phyloP scores from a whole-genome alignment of 352 stramenopile genomes.

The Phytophthora rubi region DNA sequence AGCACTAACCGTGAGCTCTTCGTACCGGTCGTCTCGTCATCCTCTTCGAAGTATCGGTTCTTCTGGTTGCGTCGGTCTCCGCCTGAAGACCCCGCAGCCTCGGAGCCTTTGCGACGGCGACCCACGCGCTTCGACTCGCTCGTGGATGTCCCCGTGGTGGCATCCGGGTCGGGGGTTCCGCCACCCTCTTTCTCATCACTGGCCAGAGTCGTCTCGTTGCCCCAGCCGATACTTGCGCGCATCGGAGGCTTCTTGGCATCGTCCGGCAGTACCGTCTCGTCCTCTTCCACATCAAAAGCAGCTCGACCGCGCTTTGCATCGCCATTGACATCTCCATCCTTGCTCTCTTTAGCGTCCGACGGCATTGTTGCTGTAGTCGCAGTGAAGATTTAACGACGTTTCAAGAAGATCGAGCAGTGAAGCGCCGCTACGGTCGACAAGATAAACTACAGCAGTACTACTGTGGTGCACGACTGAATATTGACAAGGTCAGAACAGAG shows the following conservation, averaged over 20 bases:
- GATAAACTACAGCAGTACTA: no score
- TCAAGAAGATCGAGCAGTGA: conserved; percentile 22
- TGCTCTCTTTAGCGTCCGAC: conserved; percentile 38
- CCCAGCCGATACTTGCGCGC: conserved; percentile 71
- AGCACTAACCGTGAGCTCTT: neutral
- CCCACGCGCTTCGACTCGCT: conserved; percentile 60
- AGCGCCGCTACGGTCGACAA: neutral
- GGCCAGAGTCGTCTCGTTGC: conserved; percentile 40
- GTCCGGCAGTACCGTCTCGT: conserved; percentile 45
- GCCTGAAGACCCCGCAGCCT: conserved; percentile 23
- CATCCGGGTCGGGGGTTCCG: conserved; percentile 16
- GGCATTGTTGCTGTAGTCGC: conserved; percentile 11
- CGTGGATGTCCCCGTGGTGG: conserved; percentile 18
- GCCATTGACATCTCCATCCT: conserved; percentile 17
- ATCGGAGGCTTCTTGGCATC: conserved; percentile 57
- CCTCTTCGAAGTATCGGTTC: conserved; percentile 81
- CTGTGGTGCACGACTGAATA: no score
- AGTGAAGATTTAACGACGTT: conserved; percentile 12
- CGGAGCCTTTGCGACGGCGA: conserved; percentile 64
- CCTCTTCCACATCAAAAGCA: conserved; percentile 60
- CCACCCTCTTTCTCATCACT: conserved; percentile 39
- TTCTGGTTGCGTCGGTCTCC: conserved; percentile 52
- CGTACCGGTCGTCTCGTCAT: conserved; percentile 62
- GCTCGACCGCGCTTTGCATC: conserved; percentile 28
- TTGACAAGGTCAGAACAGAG: neutral